phyloP scores from a whole-genome alignment of 495 filamentous ascomycete genomes.

The Penicillium nucicola region DNA sequence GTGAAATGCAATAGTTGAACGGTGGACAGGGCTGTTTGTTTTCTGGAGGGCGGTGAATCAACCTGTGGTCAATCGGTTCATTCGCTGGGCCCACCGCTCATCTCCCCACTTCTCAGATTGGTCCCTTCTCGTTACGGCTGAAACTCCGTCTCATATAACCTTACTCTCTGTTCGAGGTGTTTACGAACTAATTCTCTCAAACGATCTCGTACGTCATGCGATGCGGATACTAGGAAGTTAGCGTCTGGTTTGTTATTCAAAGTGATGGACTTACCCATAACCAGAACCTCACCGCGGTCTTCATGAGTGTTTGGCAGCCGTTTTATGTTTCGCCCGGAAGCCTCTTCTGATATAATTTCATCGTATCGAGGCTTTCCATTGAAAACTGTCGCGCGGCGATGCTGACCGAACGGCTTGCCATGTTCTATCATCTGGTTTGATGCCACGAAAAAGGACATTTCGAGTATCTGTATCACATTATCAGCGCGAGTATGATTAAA shows the following conservation, averaged over 20 bases:
- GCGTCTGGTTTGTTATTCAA: background rate
- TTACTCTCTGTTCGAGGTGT: constrained; percentile 4
- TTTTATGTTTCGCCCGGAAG: constrained; percentile 3
- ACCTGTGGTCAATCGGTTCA: too few relatives aligned
- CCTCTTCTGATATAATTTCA: constrained; percentile 6
- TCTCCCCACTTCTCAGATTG: background rate
- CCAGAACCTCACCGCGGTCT: constrained; percentile 1
- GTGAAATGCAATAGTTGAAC: too few relatives aligned
- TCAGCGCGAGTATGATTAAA: background rate
- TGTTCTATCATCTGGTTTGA: constrained; percentile 2
- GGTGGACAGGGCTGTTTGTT: too few relatives aligned
- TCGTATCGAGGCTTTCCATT: constrained; percentile 2
- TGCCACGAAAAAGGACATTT: constrained; percentile 12
- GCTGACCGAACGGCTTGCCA: constrained; percentile 4
- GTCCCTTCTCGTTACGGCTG: background rate
- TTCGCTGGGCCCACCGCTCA: background rate
- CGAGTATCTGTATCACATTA: constrained; percentile 13
- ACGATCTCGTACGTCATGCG: background rate
- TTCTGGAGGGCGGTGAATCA: too few relatives aligned
- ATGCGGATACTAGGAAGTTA: constrained; percentile 2
- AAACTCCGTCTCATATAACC: constrained; percentile 3
- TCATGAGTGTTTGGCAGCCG: constrained; percentile 5
- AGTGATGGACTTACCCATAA: constrained; percentile 2
- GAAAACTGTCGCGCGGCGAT: constrained; percentile 4
- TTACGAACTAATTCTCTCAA: constrained; percentile 2